phyloP scores from a whole-genome alignment of 2,329 filamentous ascomycete genomes.

The Sarocladium oryzae region DNA sequence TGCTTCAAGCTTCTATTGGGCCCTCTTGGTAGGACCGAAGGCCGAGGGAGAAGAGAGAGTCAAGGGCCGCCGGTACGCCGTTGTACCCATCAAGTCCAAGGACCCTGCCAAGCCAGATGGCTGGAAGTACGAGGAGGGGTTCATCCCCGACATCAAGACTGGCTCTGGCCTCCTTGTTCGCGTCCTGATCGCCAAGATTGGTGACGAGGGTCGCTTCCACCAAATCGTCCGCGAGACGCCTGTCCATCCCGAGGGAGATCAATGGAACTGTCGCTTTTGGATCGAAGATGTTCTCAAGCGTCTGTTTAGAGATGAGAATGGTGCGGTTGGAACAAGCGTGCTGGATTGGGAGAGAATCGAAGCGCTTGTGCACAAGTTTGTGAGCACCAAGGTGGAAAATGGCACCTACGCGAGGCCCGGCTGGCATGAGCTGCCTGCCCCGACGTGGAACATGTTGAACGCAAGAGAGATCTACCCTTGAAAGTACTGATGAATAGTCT shows the following conservation, averaged over 20 bases:
- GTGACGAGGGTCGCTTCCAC: slow-evolving; percentile 25
- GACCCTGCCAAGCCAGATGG: slow-evolving; percentile 33
- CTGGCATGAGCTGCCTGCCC: background rate
- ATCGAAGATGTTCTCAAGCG: slow-evolving; percentile 25
- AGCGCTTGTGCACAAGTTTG: background rate
- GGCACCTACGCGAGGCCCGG: background rate
- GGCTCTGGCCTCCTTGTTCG: slow-evolving; percentile 28
- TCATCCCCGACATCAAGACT: slow-evolving; percentile 15
- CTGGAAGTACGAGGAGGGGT: slow-evolving; percentile 59
- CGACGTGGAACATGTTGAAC: slow-evolving; percentile 1
- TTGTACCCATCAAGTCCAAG: background rate
- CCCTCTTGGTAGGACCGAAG: slow-evolving; percentile 24
- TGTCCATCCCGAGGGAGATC: slow-evolving; percentile 25
- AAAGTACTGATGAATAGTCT: too few relatives aligned
- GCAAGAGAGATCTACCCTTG: background rate
- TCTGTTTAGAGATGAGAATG: slow-evolving; percentile 23
- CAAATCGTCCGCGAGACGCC: slow-evolving; percentile 24
- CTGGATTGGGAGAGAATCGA: slow-evolving; percentile 4
- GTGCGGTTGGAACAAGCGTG: slow-evolving; percentile 1
- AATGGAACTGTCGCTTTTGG: slow-evolving; percentile 35
- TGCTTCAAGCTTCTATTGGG: slow-evolving; percentile 22
- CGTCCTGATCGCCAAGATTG: slow-evolving; percentile 32
- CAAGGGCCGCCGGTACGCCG: slow-evolving; percentile 15
- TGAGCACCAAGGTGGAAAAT: background rate
- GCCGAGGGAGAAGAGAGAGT: slow-evolving; percentile 15